A percentile compares a stretch with the other conserved stretches of the same genome.
Evolutionary conservation across 1,284 basidiomycete genomes (phyloP).

Genomic region (Austroboletus niveus): DNA sequence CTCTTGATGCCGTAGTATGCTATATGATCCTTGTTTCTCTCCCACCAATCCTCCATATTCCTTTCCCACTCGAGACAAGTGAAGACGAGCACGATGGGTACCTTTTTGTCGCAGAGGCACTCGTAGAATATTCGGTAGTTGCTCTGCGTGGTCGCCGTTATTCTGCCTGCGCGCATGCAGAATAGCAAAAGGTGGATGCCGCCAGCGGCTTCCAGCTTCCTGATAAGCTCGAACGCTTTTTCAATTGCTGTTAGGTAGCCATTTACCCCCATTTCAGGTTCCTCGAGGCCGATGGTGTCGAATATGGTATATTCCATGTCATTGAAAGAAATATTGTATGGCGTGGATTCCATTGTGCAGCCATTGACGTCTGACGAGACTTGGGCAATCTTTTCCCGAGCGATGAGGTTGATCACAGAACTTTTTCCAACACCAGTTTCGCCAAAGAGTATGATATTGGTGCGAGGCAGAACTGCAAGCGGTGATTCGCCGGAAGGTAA

Average conservation of each 20-base stretch:
- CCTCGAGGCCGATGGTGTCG: constrained; percentile 44
- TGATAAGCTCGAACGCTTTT: constrained; percentile 35
- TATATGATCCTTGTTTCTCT: constrained; percentile 32
- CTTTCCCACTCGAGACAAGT: constrained; percentile 39
- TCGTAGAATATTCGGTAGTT: constrained; percentile 39
- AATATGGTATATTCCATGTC: constrained; percentile 27
- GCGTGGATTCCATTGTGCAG: constrained; percentile 32
- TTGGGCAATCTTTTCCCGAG: constrained; percentile 21
- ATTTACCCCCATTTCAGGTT: constrained; percentile 32
- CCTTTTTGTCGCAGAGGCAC: constrained; percentile 32
- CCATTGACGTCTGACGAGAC: constrained; percentile 31
- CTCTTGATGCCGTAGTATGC: constrained; percentile 31
- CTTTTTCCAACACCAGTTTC: constrained; percentile 36
- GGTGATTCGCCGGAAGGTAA: not conserved
- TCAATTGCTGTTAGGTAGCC: constrained; percentile 33
- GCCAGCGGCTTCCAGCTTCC: constrained; percentile 25
- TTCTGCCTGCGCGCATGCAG: constrained; percentile 37
- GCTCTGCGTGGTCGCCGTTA: constrained; percentile 33
- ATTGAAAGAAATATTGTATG: constrained; percentile 23
- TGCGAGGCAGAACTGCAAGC: not conserved
- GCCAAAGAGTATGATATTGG: constrained; percentile 33
- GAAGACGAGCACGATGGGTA: constrained; percentile 39
- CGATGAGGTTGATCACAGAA: constrained; percentile 35
- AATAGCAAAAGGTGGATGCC: constrained; percentile 42
- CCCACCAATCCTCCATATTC: constrained; percentile 42